Percentiles rank a stretch among this genome's conserved stretches.
Evolutionary conservation across 768 basidiomycete species (phyloP).

Genomic region (Leucosporidium yakuticum): DNA sequence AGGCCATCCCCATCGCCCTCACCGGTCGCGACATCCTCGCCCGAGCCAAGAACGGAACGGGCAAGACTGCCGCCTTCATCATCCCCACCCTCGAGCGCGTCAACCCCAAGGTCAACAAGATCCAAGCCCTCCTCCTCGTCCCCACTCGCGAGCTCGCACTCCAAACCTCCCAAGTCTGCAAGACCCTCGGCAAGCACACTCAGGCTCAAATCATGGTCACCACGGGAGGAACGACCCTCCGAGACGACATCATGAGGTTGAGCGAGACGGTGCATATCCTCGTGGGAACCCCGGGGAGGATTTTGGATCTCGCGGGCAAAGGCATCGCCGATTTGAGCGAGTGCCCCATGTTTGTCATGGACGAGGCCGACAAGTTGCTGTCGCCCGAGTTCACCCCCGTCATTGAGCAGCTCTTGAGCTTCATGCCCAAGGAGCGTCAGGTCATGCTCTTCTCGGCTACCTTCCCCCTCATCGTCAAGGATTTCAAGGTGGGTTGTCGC

Average conservation of each 20-base stretch:
- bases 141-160: slow-evolving; percentile 98
- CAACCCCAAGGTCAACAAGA: slow-evolving; percentile 73
- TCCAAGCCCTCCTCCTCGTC: slow-evolving; percentile 92
- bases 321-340: slow-evolving; percentile 86
- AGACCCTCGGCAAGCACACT: slow-evolving; percentile 93
- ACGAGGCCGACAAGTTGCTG: slow-evolving; percentile 96
- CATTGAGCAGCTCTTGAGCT: slow-evolving; percentile 88
- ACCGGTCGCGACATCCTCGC: slow-evolving; percentile 89
- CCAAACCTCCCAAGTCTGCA: slow-evolving; percentile 98
- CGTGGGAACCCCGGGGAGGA: slow-evolving; percentile 93
- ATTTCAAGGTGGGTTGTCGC: slow-evolving; percentile 76
- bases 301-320: slow-evolving; percentile 90
- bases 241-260: slow-evolving; percentile 93
- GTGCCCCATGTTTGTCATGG: slow-evolving; percentile 97
- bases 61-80: slow-evolving; percentile 98
- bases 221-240: slow-evolving; percentile 93
- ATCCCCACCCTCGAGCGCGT: slow-evolving; percentile 93
- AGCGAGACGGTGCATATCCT: slow-evolving; percentile 88
- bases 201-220: slow-evolving; percentile 97
- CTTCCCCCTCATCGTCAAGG: slow-evolving; percentile 97
- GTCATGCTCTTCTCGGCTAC: slow-evolving; percentile 99
- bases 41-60: slow-evolving; percentile 90
- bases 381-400: slow-evolving; percentile 97
- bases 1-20: slow-evolving; percentile 92
- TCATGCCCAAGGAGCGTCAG: slow-evolving; percentile 77